Conservation (phyloP, 441 rosid species). For the Jatropha podagrica region DNA sequence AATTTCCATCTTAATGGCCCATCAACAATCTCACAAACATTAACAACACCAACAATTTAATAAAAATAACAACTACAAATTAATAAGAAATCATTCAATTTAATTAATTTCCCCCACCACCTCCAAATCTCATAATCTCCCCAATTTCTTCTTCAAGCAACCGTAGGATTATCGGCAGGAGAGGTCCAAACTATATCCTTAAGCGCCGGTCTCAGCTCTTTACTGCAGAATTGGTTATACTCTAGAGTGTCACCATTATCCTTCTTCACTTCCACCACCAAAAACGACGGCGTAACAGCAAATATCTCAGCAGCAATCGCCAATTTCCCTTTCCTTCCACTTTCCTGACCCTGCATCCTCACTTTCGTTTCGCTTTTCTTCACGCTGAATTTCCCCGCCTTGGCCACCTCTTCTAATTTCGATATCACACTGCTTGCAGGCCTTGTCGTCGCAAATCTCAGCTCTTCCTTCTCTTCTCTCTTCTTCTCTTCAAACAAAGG, state of each 20-base stretch:
- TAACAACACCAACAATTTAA: neutral
- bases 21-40: neutral
- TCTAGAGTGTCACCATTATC: slow-evolving; percentile 83
- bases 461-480: slow-evolving; percentile 66
- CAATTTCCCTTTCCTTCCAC: slow-evolving; percentile 80
- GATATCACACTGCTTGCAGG: slow-evolving; percentile 84
- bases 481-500: slow-evolving; percentile 80
- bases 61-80: neutral
- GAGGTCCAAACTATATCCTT: slow-evolving; percentile 82
- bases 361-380: slow-evolving; percentile 71
- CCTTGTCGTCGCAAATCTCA: slow-evolving; percentile 68
- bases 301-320: slow-evolving; percentile 70
- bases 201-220: slow-evolving; percentile 86
- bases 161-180: slow-evolving; percentile 21
- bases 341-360: slow-evolving; percentile 68
- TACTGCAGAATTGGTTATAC: slow-evolving; percentile 78
- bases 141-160: slow-evolving; percentile 6
- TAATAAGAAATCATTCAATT: neutral
- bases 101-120: neutral
- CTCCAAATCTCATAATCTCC: neutral
- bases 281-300: slow-evolving; percentile 65
- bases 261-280: slow-evolving; percentile 85
- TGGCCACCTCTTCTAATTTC: slow-evolving; percentile 68
- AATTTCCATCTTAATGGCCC: too few relatives aligned
- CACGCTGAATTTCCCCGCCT: slow-evolving; percentile 58